Evolutionary conservation across 805 yeast genomes (phyloP).

Genomic region (Yarrowia osloensis): DNA sequence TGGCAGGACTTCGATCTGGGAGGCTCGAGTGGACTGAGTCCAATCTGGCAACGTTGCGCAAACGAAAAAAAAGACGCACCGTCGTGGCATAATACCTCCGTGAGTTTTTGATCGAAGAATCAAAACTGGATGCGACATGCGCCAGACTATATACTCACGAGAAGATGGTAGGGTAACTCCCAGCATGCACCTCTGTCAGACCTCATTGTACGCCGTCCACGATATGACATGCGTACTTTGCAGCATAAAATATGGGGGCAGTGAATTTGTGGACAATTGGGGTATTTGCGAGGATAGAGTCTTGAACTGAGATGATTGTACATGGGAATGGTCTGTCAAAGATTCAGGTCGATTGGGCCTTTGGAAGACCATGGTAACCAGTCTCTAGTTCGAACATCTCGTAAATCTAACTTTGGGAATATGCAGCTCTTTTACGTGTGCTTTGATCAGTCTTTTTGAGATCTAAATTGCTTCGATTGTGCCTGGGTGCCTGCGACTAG

Average conservation of each 20-base stretch:
- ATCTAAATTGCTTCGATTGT: no score
- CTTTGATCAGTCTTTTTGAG: neutral
- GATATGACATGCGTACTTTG: neutral
- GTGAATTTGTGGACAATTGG: neutral
- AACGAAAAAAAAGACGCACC: conserved; percentile 20
- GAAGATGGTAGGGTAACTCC: conserved; percentile 9
- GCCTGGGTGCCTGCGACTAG: no score
- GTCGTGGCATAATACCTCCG: conserved; percentile 31
- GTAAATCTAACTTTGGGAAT: neutral
- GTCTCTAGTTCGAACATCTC: no score
- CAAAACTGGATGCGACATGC: conserved; percentile 19
- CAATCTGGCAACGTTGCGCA: conserved; percentile 30
- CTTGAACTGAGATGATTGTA: no score
- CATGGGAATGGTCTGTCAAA: no score
- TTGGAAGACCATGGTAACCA: no score
- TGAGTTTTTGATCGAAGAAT: conserved; percentile 29
- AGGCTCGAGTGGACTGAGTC: conserved; percentile 29
- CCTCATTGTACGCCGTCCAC: neutral
- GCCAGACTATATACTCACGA: neutral
- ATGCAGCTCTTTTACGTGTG: neutral
- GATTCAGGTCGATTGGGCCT: no score
- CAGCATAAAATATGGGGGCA: neutral
- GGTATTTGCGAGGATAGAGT: no score
- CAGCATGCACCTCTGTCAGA: neutral
- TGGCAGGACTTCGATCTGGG: conserved; percentile 29